Percentiles rank a stretch among this genome's conserved stretches.
Evolutionary conservation across 225 moss, liverwort and hornwort species (phyloP).

Genomic region (Polytrichum commune): DNA sequence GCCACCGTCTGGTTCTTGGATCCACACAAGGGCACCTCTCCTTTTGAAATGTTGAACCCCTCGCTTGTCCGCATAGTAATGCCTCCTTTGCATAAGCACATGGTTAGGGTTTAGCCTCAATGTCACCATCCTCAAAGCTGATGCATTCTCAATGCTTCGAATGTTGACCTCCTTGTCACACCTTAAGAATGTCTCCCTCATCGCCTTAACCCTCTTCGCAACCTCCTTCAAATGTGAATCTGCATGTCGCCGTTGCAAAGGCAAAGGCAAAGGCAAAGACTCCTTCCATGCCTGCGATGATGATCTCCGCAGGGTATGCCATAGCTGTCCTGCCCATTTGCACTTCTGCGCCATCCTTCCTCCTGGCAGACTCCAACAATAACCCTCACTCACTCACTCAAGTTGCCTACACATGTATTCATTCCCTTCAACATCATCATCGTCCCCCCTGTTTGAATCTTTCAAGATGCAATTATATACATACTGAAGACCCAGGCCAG

Average conservation of each 20-base stretch:
- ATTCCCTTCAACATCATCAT: no score
- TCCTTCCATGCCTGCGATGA: slow-evolving; percentile 14
- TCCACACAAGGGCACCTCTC: slow-evolving; percentile 65
- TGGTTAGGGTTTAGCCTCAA: slow-evolving; percentile 17
- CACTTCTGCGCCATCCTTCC: slow-evolving; percentile 31
- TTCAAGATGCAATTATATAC: no score
- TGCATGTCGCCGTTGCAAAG: background rate
- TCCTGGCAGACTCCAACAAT: background rate
- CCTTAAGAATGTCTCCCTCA: background rate
- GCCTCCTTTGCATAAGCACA: slow-evolving; percentile 17
- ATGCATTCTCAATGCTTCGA: background rate
- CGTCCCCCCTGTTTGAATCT: no score
- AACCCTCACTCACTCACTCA: slow-evolving; percentile 1
- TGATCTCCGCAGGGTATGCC: slow-evolving; percentile 10
- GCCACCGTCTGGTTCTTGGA: slow-evolving; percentile 29
- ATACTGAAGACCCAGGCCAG: no score
- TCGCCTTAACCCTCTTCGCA: background rate
- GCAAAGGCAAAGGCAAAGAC: background rate
- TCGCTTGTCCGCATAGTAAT: slow-evolving; percentile 57
- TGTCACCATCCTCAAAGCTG: background rate
- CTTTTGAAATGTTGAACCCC: slow-evolving; percentile 84
- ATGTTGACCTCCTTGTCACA: background rate
- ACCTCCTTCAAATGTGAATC: background rate
- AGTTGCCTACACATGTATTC: no score
- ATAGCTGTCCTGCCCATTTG: slow-evolving; percentile 14